phyloP scores from a whole-genome alignment of 2,329 filamentous ascomycete genomes.

The Nigrospora sphaerica region DNA sequence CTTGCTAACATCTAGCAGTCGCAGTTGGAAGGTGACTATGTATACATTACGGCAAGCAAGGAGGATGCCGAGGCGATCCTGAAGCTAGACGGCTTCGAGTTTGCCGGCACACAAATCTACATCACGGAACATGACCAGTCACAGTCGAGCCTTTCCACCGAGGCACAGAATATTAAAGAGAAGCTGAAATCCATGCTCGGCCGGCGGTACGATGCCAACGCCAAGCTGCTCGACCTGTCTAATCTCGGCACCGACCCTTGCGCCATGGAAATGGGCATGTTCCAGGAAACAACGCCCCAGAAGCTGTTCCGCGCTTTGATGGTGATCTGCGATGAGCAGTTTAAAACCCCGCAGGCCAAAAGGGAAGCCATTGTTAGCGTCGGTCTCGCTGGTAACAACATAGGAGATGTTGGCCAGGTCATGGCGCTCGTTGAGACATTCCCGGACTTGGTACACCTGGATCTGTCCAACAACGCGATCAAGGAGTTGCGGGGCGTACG shows the following conservation, averaged over 20 bases:
- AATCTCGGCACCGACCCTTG: constrained; percentile 64
- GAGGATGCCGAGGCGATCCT: constrained; percentile 58
- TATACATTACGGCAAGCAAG: constrained; percentile 60
- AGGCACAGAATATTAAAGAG: constrained; percentile 55
- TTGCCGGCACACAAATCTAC: constrained; percentile 57
- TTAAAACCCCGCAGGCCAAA: constrained; percentile 65
- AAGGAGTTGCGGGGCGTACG: constrained; percentile 59
- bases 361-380: constrained; percentile 75
- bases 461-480: constrained; percentile 80
- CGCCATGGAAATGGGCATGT: constrained; percentile 68
- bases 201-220: constrained; percentile 62
- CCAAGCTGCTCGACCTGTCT: constrained; percentile 80
- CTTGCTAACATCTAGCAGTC: constrained; percentile 68
- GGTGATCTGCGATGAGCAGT: constrained; percentile 73
- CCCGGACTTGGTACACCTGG: constrained; percentile 79
- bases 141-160: constrained; percentile 37
- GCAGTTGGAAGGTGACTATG: constrained; percentile 59
- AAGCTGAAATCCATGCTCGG: constrained; percentile 66
- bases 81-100: constrained; percentile 61
- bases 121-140: constrained; percentile 39
- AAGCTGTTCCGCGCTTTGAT: constrained; percentile 93
- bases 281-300: constrained; percentile 63
- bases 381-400: constrained; percentile 72
- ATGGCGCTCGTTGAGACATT: constrained; percentile 72
- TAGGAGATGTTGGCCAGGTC: constrained; percentile 65